phyloP scores from a whole-genome alignment of 2,329 filamentous ascomycete species.

The Beauveria rudraprayagi region DNA sequence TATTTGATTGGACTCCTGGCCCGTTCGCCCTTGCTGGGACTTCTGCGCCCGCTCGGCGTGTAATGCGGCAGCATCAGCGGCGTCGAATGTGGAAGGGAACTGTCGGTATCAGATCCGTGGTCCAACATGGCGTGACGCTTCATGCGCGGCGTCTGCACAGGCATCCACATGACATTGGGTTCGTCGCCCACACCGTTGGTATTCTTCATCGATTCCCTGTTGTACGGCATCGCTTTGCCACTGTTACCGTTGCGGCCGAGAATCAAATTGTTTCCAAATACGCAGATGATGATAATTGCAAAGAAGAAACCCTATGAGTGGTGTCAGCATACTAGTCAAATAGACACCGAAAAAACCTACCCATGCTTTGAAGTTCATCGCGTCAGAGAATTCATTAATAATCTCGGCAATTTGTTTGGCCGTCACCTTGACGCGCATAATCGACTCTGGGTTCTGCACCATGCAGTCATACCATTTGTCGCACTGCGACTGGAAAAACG shows the following conservation, averaged over 20 bases:
- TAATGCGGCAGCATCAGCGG: slow-evolving; percentile 34
- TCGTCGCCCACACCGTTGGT: slow-evolving; percentile 24
- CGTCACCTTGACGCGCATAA: slow-evolving; percentile 72
- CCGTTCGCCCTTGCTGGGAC: slow-evolving; percentile 42
- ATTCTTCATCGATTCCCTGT: slow-evolving; percentile 16
- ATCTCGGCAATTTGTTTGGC: slow-evolving; percentile 87
- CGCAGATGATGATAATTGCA: slow-evolving; percentile 37
- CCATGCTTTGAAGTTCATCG: slow-evolving; percentile 74
- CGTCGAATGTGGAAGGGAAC: slow-evolving; percentile 35
- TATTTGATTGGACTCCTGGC: slow-evolving; percentile 41
- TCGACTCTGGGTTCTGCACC: slow-evolving; percentile 68
- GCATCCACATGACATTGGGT: slow-evolving; percentile 39
- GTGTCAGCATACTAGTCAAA: background rate
- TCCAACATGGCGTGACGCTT: slow-evolving; percentile 35
- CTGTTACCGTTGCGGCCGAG: slow-evolving; percentile 28
- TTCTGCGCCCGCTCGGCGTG: slow-evolving; percentile 39
- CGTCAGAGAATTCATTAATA: slow-evolving; percentile 86
- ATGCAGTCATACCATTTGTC: slow-evolving; percentile 81
- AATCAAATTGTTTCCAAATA: slow-evolving; percentile 44
- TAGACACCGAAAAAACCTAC: slow-evolving; percentile 28
- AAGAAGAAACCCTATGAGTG: slow-evolving; percentile 41
- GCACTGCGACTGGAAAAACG: slow-evolving; percentile 66
- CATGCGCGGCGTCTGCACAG: slow-evolving; percentile 39
- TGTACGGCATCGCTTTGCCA: slow-evolving; percentile 17
- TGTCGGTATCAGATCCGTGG: slow-evolving; percentile 45